Evolutionary conservation across 179 eudicot species (phyloP), one percentile per base, ranked within the genome.

Genomic region (Beta lomatogona): DNA sequence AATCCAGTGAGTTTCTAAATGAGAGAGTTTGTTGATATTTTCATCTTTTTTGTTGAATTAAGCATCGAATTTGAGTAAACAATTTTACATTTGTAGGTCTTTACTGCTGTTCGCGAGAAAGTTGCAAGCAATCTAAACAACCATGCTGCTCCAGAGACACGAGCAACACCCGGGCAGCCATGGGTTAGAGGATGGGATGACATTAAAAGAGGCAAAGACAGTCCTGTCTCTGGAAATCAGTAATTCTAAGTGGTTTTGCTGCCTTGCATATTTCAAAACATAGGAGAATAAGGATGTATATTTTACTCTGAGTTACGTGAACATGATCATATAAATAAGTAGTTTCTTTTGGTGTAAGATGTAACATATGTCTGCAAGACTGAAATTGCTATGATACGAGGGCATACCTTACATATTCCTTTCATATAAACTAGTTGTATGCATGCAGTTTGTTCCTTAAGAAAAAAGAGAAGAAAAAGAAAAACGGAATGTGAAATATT

Each of bases 121-220:
- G 94, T 96, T 52, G 80, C 88, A 79, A 83, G 82, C 64, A 91
- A 89, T 73, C 93, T 96, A 44, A 75, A 92, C 82, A 90, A 85
- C 82, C 86, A 90, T 79, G 83, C 99, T 48, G 88, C 92, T 80
- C 97, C 98, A 0, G 96, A 93, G 84, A 94, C 99, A 3, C 88
- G 99, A 44, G 98, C 97, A 36, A 76, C 71, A 10, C 93, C 96
- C n/a, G 99, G 99, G 50, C 88, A 92, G 58, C 89, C 94, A 79
- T 96, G 99, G 99, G 99, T 96, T 21, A 89, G 98, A 88, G 99
- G 98, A 71, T 96, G 99, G 98, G 98, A 96, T 85, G 99, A 96
- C 81, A 88, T 92, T 58, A 94, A 91, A 88, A 92, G 86, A 85
- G 94, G 96, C 36, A 91, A 86, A 75, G 92, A 89, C 77, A 79